phyloP scores from a whole-genome alignment of 2,329 filamentous ascomycete species.

The Fusarium protoensiforme region DNA sequence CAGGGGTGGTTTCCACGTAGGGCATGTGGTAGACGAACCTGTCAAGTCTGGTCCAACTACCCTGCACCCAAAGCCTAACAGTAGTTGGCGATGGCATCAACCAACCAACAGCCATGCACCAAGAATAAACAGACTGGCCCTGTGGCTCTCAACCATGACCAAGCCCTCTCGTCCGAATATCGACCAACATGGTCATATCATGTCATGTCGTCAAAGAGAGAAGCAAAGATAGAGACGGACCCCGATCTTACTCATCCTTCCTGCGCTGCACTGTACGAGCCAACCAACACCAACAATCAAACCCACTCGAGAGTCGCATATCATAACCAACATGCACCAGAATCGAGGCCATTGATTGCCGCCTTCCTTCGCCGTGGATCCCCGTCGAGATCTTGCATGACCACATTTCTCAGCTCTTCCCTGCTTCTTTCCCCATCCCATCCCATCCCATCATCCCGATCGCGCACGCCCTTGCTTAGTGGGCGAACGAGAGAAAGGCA shows the following conservation, averaged over 20 bases:
- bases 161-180: not conserved
- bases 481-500: not conserved
- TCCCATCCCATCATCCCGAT: not conserved
- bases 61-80: not conserved
- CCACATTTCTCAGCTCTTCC: conserved; percentile 1
- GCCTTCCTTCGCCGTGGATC: not conserved
- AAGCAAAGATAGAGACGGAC: not conserved
- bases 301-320: not conserved
- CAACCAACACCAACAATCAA: not conserved
- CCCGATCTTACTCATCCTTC: not conserved
- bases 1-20: not conserved
- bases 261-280: not conserved
- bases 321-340: not conserved
- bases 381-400: not conserved
- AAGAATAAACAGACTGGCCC: not conserved
- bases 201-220: not conserved
- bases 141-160: not conserved
- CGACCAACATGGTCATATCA: not conserved
- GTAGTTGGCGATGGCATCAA: not conserved
- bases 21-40: not conserved
- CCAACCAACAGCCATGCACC: not conserved
- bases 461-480: conserved; percentile 4
- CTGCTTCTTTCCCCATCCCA: not conserved
- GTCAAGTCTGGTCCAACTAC: not conserved
- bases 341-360: not conserved